Conservation (phyloP, 805 yeast genomes). For the Candida maris region DNA sequence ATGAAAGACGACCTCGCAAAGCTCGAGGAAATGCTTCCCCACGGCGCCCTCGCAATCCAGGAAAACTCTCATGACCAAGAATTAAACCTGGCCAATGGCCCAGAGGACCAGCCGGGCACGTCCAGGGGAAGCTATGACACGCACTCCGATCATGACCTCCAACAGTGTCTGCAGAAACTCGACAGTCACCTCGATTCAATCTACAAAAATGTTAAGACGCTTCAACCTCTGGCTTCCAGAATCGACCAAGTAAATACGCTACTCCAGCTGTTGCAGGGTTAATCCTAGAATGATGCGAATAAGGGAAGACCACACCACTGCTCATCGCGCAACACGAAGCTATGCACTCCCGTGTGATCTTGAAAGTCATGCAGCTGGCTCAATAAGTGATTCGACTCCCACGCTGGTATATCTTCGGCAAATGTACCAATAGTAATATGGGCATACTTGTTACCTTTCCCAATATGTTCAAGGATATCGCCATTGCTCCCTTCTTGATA, state of each 20-base stretch:
- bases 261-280: slow-evolving; percentile 11
- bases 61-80: slow-evolving; percentile 4
- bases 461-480: slow-evolving; percentile 12
- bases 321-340: slow-evolving; percentile 10
- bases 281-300: slow-evolving; percentile 15
- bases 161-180: slow-evolving; percentile 8
- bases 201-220: slow-evolving; percentile 14
- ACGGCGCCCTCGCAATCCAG: slow-evolving; percentile 2
- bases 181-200: slow-evolving; percentile 13
- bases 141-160: slow-evolving; percentile 11
- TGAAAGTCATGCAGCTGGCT: slow-evolving; percentile 18
- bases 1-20: slow-evolving; percentile 15
- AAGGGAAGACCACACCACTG: slow-evolving; percentile 17
- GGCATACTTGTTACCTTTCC: slow-evolving; percentile 41
- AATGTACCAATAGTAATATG: slow-evolving; percentile 77
- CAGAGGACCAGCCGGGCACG: background rate
- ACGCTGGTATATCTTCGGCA: slow-evolving; percentile 41
- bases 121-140: slow-evolving; percentile 11
- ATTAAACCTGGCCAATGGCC: slow-evolving; percentile 2
- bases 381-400: slow-evolving; percentile 46
- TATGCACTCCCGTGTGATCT: slow-evolving; percentile 6
- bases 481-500: slow-evolving; percentile 5
- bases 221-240: slow-evolving; percentile 15
- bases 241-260: slow-evolving; percentile 19
- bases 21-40: slow-evolving; percentile 6